Evolutionary conservation across 1,284 basidiomycete species (phyloP).

Genomic region (Ganoderma meredithae): DNA sequence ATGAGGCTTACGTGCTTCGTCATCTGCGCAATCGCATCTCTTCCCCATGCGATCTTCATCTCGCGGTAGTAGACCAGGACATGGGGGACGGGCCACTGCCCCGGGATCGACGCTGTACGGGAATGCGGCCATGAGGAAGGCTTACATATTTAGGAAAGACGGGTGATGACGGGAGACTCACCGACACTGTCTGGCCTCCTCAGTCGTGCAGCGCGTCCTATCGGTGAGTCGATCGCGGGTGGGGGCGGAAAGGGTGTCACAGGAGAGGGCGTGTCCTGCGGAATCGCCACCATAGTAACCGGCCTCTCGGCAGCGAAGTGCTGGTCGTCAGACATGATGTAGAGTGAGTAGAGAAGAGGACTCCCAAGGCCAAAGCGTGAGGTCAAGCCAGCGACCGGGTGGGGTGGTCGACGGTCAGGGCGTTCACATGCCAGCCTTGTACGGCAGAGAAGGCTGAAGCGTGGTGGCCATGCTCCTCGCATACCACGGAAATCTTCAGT

Average conservation of each 20-base stretch:
- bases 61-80: conserved; percentile 23
- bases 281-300: conserved; percentile 3
- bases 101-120: conserved; percentile 6
- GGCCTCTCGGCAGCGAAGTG: neutral
- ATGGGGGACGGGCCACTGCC: conserved; percentile 23
- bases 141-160: neutral
- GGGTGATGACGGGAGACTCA: neutral
- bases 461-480: neutral
- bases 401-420: neutral
- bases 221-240: neutral
- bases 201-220: neutral
- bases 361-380: neutral
- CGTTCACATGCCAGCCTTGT: neutral
- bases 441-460: neutral
- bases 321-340: neutral
- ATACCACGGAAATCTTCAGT: neutral
- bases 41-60: conserved; percentile 24
- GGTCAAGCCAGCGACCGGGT: neutral
- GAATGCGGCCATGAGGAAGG: too few relatives aligned
- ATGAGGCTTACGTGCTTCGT: neutral
- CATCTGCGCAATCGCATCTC: conserved; percentile 17
- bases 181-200: conserved; percentile 3
- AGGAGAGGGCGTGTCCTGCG: neutral
- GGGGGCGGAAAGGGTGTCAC: neutral
- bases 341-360: neutral